Base-by-base conservation (phyloP, 108 stramenopile species). In the Skeletonema tropicum region DNA sequence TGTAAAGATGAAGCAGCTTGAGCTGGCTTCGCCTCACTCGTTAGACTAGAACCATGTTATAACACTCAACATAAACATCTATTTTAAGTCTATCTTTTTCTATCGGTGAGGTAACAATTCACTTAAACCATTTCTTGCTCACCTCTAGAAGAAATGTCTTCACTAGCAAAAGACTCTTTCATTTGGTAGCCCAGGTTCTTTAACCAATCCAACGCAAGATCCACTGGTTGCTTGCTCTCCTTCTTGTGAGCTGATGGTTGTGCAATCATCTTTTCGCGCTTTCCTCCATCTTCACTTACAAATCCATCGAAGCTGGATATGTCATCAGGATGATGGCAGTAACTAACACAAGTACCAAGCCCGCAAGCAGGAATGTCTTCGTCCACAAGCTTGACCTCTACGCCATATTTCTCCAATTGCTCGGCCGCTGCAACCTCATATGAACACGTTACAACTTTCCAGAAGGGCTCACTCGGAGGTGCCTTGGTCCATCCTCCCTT, bases 401-500 rank as follows among this genome's bases (percentile, higher is more conserved):
- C 46, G 6, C 30, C 19, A 39, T 67, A 15, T 29, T 61, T 66
- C 73, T 74, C 73, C 3, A 67, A 26, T 21, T 66, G 30, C 30
- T 74, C 73, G 10, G 73, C 65, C 4, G 39, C 73, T 13, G 26
- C 80, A 8, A 87, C 71, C 69, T 91, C 90, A 64, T 89, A 91
- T n/a, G 86, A 79, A 3, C 72, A 84, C 2, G 71, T 52, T 7
- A 91, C 14, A 29, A 84, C 82, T 4, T 73, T 78, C 80, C 90
- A 91, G 31, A 91, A 55, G 2, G 52, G 31, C 41, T 82, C 87
- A 59, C 85, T 68, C 11, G 59, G 62, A 17, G 90, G 90, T 63
- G 90, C 90, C 60, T 91, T 91, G 32, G 83, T 88, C 90, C 86
- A 89, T 9, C 87, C 87, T 10, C 66, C 64, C 83, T 89, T 91